Percentiles rank a stretch among this genome's conserved stretches.
Conservation (phyloP, 306 rosid species). For the Medicago ruthenica region DNA sequence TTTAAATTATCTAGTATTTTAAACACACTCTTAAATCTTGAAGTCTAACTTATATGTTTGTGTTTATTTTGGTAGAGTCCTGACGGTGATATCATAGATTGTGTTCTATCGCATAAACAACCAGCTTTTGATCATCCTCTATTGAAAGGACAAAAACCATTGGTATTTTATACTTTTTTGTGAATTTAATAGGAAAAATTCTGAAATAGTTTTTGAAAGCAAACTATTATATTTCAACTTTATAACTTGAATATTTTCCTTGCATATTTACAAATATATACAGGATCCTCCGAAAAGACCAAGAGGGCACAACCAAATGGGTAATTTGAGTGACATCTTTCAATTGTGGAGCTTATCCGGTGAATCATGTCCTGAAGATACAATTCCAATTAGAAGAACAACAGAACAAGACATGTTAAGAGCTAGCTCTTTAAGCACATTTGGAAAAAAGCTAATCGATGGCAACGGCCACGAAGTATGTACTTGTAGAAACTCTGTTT, state of each 20-base stretch:
- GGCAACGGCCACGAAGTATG: too few species aligned
- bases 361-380: constrained; percentile 76
- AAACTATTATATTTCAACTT: background rate
- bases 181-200: background rate
- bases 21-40: background rate
- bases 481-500: too few species aligned
- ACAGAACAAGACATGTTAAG: constrained; percentile 65
- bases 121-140: constrained; percentile 93
- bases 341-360: constrained; percentile 77
- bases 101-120: constrained; percentile 75
- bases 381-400: constrained; percentile 81
- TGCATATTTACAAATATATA: too few species aligned
- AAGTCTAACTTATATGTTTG: background rate
- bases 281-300: background rate
- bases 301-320: constrained; percentile 37
- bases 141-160: constrained; percentile 68
- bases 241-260: background rate
- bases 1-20: too few species aligned
- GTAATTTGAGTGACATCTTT: constrained; percentile 43
- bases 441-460: too few species aligned
- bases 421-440: constrained; percentile 45
- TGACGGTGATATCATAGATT: constrained; percentile 90
- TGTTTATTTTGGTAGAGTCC: constrained; percentile 59
- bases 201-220: background rate
- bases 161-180: constrained; percentile 49